Evolutionary conservation across 306 rosid genomes (phyloP).

Genomic region (Vigna trinervia): DNA sequence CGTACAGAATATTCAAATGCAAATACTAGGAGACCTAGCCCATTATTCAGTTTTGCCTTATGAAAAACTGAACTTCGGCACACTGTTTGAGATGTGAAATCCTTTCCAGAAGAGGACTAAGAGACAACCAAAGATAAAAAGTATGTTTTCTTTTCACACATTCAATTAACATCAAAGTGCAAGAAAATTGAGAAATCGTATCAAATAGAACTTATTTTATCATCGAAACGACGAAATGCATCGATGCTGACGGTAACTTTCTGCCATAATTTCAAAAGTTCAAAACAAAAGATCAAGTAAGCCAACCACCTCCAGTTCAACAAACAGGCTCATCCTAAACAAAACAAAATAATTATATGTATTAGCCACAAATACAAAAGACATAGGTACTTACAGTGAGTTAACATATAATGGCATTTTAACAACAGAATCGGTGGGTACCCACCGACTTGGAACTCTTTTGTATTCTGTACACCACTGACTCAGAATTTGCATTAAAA

Average conservation of each 20-base stretch:
- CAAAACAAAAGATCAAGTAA: slow-evolving; percentile 43
- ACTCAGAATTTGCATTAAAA: neutral
- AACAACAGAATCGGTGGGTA: neutral
- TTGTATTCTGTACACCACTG: neutral
- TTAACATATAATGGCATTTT: neutral
- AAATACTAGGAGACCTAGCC: neutral
- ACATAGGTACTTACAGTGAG: neutral
- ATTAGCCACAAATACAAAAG: slow-evolving; percentile 32
- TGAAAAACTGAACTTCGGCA: neutral
- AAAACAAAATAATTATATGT: neutral
- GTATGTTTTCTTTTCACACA: slow-evolving; percentile 25
- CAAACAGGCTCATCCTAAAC: slow-evolving; percentile 44
- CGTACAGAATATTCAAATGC: neutral
- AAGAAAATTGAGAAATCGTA: slow-evolving; percentile 34
- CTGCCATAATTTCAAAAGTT: slow-evolving; percentile 44
- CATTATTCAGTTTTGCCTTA: neutral
- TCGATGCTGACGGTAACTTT: slow-evolving; percentile 45
- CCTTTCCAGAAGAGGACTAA: neutral
- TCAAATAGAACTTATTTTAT: slow-evolving; percentile 54
- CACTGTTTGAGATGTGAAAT: neutral
- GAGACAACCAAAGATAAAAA: slow-evolving; percentile 19
- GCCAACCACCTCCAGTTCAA: slow-evolving; percentile 42
- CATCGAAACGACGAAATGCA: slow-evolving; percentile 50
- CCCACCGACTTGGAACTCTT: neutral
- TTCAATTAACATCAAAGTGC: slow-evolving; percentile 36